Conservation (phyloP, 2,329 filamentous ascomycete species). For the Nigrospora osmanthi region DNA sequence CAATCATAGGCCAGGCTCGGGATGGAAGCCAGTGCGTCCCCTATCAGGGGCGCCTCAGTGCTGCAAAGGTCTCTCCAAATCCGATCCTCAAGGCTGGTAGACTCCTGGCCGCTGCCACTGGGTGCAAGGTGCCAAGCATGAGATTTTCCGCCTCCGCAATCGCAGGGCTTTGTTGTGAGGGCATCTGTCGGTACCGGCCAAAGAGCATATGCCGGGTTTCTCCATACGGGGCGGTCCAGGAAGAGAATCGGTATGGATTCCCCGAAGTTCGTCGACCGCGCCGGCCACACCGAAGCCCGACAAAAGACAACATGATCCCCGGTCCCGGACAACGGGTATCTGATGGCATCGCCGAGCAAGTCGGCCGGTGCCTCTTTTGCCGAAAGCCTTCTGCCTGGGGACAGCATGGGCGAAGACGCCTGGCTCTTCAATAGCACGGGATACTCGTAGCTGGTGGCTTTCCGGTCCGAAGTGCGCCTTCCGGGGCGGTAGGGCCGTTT, state of each 20-base stretch:
- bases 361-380: slow-evolving; percentile 5
- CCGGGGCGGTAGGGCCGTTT: slow-evolving; percentile 15
- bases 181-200: slow-evolving; percentile 9
- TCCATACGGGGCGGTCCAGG: slow-evolving; percentile 19
- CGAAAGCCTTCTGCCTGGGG: background rate
- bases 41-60: background rate
- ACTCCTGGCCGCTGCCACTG: slow-evolving; percentile 7
- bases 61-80: slow-evolving; percentile 13
- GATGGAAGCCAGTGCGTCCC: slow-evolving; percentile 8
- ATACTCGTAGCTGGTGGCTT: slow-evolving; percentile 18
- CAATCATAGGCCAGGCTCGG: slow-evolving; percentile 16
- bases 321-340: slow-evolving; percentile 8
- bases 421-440: slow-evolving; percentile 16
- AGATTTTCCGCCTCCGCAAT: background rate
- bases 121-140: background rate
- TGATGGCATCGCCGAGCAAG: slow-evolving; percentile 8
- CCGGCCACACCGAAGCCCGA: slow-evolving; percentile 24
- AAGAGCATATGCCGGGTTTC: slow-evolving; percentile 6
- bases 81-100: slow-evolving; percentile 16
- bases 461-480: background rate
- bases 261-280: background rate
- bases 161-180: slow-evolving; percentile 2
- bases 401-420: background rate
- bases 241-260: slow-evolving; percentile 15
- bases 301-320: slow-evolving; percentile 20